These are phyloP conservation scores for Helianthus annuus DNA, from an alignment of 129 eudicot genomes.

Conservation along the genomic window HanXRQr2.0-SUNRISE NC_035445.2:36227833-36228332, in stretches of 20 bases:
- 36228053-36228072: not conserved
- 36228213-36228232: conserved; percentile 17
- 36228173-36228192: conserved; percentile 38
- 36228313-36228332: conserved; percentile 61
- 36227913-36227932: not conserved
- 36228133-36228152: conserved; percentile 19
- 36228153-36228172: conserved; percentile 31
- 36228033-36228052: not conserved
- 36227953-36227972: conserved; percentile 13
- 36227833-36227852: conserved; percentile 94
- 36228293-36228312: conserved; percentile 41
- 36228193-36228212: conserved; percentile 34
- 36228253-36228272: conserved; percentile 54
- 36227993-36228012: not conserved
- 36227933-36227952: not conserved
- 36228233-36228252: conserved; percentile 53
- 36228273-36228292: conserved; percentile 54
- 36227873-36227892: conserved; percentile 92
- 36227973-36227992: not conserved
- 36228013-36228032: not conserved
- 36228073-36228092: conserved; percentile 29
- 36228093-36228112: conserved; percentile 11
- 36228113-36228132: not conserved
- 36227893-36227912: conserved; percentile 29
- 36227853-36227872: conserved; percentile 96